A percentile compares a stretch with the other conserved stretches of the same genome.
phyloP scores from a whole-genome alignment of 2,329 filamentous ascomycete genomes.

The Paecilomyces formosus region DNA sequence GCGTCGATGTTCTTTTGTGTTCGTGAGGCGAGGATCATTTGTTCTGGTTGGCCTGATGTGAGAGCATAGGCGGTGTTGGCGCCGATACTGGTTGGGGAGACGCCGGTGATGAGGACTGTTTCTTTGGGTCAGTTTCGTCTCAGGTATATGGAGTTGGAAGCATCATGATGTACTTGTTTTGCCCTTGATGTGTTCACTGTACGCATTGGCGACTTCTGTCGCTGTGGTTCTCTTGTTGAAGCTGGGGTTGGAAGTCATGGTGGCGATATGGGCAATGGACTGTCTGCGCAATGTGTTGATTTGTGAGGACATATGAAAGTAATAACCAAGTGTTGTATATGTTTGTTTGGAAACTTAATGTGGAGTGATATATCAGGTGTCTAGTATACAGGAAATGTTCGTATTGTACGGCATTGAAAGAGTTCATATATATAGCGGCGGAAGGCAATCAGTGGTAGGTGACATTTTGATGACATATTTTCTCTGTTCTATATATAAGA shows the following conservation, averaged over 20 bases:
- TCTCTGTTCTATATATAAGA: not conserved
- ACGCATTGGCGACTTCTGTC: conserved; percentile 32
- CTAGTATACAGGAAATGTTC: not conserved
- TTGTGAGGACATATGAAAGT: not conserved
- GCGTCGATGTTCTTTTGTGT: conserved; percentile 5
- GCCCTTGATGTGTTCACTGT: conserved; percentile 24
- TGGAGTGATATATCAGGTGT: not conserved
- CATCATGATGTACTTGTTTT: conserved; percentile 14
- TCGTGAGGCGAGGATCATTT: conserved; percentile 2
- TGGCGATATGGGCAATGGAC: not conserved
- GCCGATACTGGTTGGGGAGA: not conserved
- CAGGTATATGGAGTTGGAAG: not conserved
- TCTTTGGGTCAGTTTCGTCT: not conserved
- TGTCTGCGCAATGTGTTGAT: not conserved
- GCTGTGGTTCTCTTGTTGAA: conserved; percentile 30
- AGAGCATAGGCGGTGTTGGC: not conserved
- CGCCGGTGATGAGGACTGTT: not conserved
- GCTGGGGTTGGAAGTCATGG: conserved; percentile 20
- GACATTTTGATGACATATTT: not conserved
- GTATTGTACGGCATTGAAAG: no score
- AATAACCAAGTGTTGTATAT: no score
- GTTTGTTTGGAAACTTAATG: no score
- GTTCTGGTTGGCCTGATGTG: not conserved
- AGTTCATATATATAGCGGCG: not conserved
- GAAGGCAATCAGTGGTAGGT: not conserved